phyloP scores from a whole-genome alignment of 2,329 filamentous ascomycete species.

The Simplicillium sp. region DNA sequence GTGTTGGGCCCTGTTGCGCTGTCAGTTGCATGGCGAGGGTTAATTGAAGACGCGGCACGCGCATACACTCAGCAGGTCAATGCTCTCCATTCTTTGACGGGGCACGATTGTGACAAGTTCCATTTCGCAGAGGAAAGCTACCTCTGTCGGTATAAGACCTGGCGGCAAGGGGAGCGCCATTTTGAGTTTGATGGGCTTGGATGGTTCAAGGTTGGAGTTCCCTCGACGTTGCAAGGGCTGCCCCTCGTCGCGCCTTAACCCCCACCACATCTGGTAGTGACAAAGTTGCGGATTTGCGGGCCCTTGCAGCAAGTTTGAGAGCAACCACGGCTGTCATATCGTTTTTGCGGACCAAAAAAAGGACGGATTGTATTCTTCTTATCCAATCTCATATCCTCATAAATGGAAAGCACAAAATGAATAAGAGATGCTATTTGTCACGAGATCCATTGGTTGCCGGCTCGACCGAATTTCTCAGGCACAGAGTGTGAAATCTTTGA shows the following conservation, averaged over 20 bases:
- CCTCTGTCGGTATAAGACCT: constrained; percentile 71
- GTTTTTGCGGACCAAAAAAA: no score
- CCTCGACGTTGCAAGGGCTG: not conserved
- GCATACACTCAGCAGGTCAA: constrained; percentile 70
- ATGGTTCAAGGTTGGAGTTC: not conserved
- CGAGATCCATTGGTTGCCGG: no score
- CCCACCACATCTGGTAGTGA: not conserved
- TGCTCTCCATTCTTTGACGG: constrained; percentile 77
- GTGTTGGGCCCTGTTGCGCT: constrained; percentile 59
- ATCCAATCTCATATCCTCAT: no score
- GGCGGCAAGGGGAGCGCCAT: constrained; percentile 43
- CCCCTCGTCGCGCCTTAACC: not conserved
- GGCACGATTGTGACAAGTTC: constrained; percentile 89
- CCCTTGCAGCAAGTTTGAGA: no score
- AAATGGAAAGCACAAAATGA: no score
- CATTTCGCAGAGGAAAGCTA: constrained; percentile 95
- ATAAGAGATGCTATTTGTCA: no score
- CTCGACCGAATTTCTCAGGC: no score
- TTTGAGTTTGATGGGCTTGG: constrained; percentile 3
- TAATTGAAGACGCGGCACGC: not conserved
- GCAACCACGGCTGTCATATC: no score
- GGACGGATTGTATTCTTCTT: no score
- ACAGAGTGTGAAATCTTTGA: no score
- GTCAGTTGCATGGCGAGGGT: constrained; percentile 1
- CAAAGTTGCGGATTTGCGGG: no score